Percentiles rank a stretch among this genome's conserved stretches.
phyloP scores from a whole-genome alignment of 106 monocot species.

The Posidonia australis region DNA sequence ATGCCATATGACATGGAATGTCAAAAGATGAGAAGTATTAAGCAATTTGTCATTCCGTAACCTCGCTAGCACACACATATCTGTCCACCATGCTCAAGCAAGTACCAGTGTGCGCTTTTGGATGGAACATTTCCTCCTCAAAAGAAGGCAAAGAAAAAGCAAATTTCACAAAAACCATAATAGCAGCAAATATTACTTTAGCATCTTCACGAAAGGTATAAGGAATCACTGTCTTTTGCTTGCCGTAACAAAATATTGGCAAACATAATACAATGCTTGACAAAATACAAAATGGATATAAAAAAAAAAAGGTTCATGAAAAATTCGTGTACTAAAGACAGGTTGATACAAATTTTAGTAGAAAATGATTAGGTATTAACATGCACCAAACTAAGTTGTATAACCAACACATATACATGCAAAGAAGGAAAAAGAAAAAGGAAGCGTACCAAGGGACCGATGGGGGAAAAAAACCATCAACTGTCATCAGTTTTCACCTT shows the following conservation, averaged over 20 bases:
- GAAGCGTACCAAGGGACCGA: not conserved
- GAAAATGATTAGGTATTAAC: not conserved
- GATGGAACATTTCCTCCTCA: too few relatives aligned
- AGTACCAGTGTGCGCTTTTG: too few relatives aligned
- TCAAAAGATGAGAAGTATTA: too few relatives aligned
- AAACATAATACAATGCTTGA: not conserved
- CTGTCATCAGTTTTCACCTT: constrained; percentile 32
- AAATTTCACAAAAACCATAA: not conserved
- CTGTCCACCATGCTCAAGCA: too few relatives aligned
- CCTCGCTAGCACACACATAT: too few relatives aligned
- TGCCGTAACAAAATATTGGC: not conserved
- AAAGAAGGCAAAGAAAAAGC: too few relatives aligned
- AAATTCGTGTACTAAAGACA: not conserved
- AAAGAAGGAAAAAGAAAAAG: not conserved
- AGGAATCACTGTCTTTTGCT: not conserved
- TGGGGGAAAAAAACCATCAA: not conserved
- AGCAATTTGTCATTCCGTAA: too few relatives aligned
- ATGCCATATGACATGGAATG: too few relatives aligned
- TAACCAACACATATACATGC: not conserved
- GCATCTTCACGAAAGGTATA: not conserved
- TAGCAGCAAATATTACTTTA: not conserved
- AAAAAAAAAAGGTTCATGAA: not conserved
- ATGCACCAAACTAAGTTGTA: not conserved
- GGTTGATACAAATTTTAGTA: not conserved
- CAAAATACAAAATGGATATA: not conserved